Evolutionary conservation across 768 basidiomycete genomes (phyloP).

Genomic region (Mrakia frigida): DNA sequence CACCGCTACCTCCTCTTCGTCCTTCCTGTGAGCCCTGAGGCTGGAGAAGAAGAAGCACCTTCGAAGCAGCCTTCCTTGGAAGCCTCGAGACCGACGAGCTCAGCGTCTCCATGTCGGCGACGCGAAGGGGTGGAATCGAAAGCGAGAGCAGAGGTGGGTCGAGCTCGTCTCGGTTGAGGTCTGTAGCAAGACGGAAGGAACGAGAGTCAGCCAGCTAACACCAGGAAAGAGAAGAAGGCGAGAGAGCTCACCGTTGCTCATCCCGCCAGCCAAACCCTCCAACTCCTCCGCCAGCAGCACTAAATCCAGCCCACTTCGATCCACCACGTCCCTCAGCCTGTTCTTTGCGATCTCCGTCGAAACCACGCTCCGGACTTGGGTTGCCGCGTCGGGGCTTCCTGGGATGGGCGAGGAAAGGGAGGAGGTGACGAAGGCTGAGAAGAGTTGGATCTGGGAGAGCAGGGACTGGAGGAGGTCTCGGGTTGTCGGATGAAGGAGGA

Average conservation of each 20-base stretch:
- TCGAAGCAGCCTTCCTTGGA: neutral
- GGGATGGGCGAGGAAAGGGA: neutral
- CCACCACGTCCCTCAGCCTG: neutral
- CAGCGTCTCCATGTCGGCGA: neutral
- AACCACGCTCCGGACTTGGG: neutral
- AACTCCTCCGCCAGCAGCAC: neutral
- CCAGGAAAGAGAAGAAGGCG: neutral
- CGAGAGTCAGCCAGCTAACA: neutral
- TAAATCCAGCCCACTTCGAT: neutral
- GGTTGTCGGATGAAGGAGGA: neutral
- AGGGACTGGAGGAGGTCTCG: slow-evolving; percentile 4
- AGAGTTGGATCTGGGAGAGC: neutral
- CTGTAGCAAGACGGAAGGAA: neutral
- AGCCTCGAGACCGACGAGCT: neutral
- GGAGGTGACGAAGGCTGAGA: neutral
- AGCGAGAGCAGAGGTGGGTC: slow-evolving; percentile 10
- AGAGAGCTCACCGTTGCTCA: neutral
- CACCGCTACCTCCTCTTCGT: too few species aligned
- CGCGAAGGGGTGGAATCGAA: neutral
- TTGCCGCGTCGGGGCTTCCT: neutral
- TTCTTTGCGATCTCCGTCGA: neutral
- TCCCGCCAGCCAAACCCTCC: neutral
- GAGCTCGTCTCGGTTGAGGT: neutral
- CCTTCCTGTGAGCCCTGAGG: neutral
- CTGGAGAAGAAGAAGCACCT: neutral